phyloP scores from a whole-genome alignment of 164 flowering plant genomes.

The Euptelea pleiosperma region DNA sequence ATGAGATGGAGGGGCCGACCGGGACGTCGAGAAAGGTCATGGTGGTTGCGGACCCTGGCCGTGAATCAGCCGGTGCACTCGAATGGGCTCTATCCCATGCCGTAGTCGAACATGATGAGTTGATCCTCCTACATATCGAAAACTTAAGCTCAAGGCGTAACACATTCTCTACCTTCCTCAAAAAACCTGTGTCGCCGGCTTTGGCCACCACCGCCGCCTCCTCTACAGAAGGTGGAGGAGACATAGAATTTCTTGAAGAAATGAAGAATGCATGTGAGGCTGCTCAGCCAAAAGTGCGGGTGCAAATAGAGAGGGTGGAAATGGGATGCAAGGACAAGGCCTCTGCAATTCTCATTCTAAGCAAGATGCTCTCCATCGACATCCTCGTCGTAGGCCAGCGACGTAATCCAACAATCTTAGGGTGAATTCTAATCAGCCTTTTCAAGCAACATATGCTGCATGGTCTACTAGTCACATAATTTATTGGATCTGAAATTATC shows the following conservation, averaged over 20 bases:
- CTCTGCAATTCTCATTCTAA: constrained; percentile 35
- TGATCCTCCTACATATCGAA: constrained; percentile 56
- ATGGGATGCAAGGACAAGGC: constrained; percentile 59
- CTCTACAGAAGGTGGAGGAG: constrained; percentile 17
- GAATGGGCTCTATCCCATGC: constrained; percentile 64
- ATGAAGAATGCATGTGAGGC: constrained; percentile 48
- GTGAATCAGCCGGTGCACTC: constrained; percentile 59
- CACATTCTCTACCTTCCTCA: constrained; percentile 41
- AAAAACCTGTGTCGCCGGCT: constrained; percentile 11
- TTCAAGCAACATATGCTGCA: too few relatives aligned
- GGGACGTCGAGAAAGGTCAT: constrained; percentile 20
- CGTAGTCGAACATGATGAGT: constrained; percentile 46
- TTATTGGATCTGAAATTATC: too few relatives aligned
- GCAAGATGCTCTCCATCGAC: constrained; percentile 34
- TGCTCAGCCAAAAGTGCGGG: constrained; percentile 43
- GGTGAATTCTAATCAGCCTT: constrained; percentile 45
- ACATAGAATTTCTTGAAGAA: constrained; percentile 47
- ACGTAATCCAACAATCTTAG: constrained; percentile 51
- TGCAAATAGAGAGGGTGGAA: constrained; percentile 41
- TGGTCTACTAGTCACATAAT: too few relatives aligned
- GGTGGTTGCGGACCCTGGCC: constrained; percentile 50
- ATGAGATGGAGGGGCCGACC: constrained; percentile 14
- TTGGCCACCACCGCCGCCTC: background rate
- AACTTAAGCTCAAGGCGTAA: constrained; percentile 36
- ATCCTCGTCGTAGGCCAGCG: constrained; percentile 65